Conservation (phyloP, 1,284 basidiomycete genomes). For the Hymenochaete sp. region DNA sequence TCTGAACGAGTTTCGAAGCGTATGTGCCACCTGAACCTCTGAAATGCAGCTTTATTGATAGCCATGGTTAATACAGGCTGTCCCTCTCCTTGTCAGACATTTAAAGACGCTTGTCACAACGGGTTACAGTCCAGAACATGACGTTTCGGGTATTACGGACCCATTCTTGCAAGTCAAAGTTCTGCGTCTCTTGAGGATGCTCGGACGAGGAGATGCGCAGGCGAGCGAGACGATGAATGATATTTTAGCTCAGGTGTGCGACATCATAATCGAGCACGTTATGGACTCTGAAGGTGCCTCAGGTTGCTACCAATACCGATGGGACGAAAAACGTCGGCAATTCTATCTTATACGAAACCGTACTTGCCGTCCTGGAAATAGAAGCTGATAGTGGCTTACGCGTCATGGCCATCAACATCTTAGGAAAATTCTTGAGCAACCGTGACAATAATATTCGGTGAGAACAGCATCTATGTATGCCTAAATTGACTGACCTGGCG, state of each 20-base stretch:
- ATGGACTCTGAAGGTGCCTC: constrained; percentile 5
- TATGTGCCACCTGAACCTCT: constrained; percentile 29
- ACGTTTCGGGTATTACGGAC: constrained; percentile 98
- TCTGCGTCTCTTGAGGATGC: constrained; percentile 82
- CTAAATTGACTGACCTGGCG: constrained; percentile 5
- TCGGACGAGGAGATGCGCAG: constrained; percentile 79
- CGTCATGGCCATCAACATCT: constrained; percentile 99
- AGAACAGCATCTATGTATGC: constrained; percentile 22
- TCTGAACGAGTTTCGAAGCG: constrained; percentile 84
- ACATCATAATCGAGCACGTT: neutral
- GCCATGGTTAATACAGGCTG: constrained; percentile 48
- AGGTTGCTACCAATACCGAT: constrained; percentile 99
- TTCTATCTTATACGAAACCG: constrained; percentile 96
- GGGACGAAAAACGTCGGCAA: constrained; percentile 98
- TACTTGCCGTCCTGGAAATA: constrained; percentile 95
- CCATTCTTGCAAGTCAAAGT: constrained; percentile 98
- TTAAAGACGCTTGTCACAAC: constrained; percentile 94
- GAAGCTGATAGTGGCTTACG: constrained; percentile 93
- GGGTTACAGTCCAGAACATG: constrained; percentile 97
- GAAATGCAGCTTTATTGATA: constrained; percentile 8
- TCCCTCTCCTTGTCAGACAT: constrained; percentile 89
- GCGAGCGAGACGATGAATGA: constrained; percentile 98
- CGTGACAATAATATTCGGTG: constrained; percentile 98
- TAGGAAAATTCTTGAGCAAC: constrained; percentile 97
- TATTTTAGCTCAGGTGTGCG: constrained; percentile 81